Evolutionary conservation across 768 basidiomycete genomes (phyloP).

Genomic region (Pluteus cervinus): DNA sequence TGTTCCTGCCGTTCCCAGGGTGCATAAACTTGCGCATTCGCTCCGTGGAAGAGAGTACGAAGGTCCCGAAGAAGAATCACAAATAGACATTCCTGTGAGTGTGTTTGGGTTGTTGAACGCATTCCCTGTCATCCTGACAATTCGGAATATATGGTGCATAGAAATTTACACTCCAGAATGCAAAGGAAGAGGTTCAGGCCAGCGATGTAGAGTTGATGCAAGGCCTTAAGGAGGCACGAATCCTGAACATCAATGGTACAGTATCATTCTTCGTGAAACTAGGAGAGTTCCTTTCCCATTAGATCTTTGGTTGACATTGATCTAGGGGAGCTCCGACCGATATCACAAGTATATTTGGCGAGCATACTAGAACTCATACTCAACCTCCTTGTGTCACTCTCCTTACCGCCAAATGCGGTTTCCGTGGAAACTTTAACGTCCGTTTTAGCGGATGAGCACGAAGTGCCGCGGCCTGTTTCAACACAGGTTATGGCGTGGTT

Average conservation of each 20-base stretch:
- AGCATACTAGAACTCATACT: constrained; percentile 72
- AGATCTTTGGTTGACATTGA: neutral
- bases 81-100: too few relatives aligned
- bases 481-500: constrained; percentile 81
- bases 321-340: constrained; percentile 72
- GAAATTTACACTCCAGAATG: constrained; percentile 61
- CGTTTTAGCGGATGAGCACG: constrained; percentile 67
- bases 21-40: constrained; percentile 58
- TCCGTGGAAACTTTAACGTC: constrained; percentile 54
- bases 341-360: constrained; percentile 60
- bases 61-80: constrained; percentile 42
- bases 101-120: too few relatives aligned
- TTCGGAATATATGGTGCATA: too few relatives aligned
- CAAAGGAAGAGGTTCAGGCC: constrained; percentile 66
- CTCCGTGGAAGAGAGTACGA: constrained; percentile 70
- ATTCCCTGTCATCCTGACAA: too few relatives aligned
- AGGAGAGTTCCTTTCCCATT: neutral
- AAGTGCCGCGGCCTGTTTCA: constrained; percentile 54
- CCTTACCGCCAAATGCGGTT: constrained; percentile 44
- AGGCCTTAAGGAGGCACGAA: constrained; percentile 61
- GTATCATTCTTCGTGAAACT: constrained; percentile 4
- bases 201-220: constrained; percentile 67
- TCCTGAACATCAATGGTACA: constrained; percentile 68
- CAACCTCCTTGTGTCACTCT: constrained; percentile 62
- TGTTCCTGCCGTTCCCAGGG: constrained; percentile 66